Evolutionary conservation across 176 grass and related monocot genomes (phyloP).

Genomic region (Cenchrus purpureus): DNA sequence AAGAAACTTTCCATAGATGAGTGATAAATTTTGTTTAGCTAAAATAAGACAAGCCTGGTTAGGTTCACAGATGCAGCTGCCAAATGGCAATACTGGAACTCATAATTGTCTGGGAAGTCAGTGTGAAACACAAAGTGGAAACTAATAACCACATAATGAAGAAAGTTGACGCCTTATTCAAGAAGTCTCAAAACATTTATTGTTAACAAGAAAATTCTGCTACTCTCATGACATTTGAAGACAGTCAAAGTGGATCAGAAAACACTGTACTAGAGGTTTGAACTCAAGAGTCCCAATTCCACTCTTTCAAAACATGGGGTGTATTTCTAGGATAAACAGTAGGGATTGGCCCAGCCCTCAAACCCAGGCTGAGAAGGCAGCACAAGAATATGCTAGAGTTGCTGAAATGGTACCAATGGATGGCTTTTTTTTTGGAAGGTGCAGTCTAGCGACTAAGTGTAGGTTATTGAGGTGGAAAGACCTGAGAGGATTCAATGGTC

Average conservation of each 20-base stretch:
- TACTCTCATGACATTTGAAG: neutral
- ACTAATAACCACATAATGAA: neutral
- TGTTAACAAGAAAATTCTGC: neutral
- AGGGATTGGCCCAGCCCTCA: neutral
- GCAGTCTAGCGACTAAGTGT: neutral
- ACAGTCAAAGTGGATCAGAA: neutral
- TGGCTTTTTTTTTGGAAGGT: neutral
- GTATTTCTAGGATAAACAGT: constrained; percentile 20
- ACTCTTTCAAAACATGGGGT: neutral
- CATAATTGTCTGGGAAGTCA: constrained; percentile 2
- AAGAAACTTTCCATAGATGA: constrained; percentile 15
- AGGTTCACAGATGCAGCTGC: constrained; percentile 17
- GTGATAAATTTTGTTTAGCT: constrained; percentile 18
- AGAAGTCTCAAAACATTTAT: neutral
- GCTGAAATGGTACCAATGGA: neutral
- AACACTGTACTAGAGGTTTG: neutral
- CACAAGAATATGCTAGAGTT: neutral
- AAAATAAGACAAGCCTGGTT: neutral
- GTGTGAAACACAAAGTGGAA: constrained; percentile 27
- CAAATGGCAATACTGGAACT: constrained; percentile 17
- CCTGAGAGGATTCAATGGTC: neutral
- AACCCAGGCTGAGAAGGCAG: neutral
- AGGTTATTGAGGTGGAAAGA: neutral
- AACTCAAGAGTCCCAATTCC: constrained; percentile 10
- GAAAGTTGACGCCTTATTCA: constrained; percentile 2